Percentiles rank a stretch among this genome's conserved stretches.
Evolutionary conservation across 2,329 filamentous ascomycete genomes (phyloP).

Genomic region (Phaeosphaeria sp.): DNA sequence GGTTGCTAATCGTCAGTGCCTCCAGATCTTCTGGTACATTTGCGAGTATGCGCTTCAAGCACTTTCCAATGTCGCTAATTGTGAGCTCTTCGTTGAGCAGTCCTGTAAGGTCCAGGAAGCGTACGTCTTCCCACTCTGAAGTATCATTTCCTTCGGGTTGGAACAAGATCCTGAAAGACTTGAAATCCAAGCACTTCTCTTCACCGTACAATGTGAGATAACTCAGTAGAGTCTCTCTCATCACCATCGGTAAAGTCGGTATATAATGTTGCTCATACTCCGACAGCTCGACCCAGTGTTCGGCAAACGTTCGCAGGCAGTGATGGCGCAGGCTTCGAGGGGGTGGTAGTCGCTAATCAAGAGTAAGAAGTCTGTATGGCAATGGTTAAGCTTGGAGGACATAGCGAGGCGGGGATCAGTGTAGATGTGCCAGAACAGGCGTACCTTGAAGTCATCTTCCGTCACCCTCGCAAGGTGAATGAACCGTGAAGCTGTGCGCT

Average conservation of each 20-base stretch:
- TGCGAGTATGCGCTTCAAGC: slow-evolving; percentile 35
- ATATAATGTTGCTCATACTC: slow-evolving; percentile 64
- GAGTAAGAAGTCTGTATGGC: slow-evolving; percentile 29
- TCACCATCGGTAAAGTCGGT: slow-evolving; percentile 56
- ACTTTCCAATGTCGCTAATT: slow-evolving; percentile 57
- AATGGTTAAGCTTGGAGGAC: slow-evolving; percentile 14
- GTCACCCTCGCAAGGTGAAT: slow-evolving; percentile 31
- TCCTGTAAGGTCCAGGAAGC: slow-evolving; percentile 60
- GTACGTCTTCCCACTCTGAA: slow-evolving; percentile 53
- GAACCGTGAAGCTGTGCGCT: slow-evolving; percentile 22
- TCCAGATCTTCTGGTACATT: slow-evolving; percentile 20
- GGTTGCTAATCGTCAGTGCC: slow-evolving; percentile 16
- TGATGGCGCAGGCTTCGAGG: slow-evolving; percentile 56
- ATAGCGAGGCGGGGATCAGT: not conserved
- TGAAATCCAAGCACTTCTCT: slow-evolving; percentile 47
- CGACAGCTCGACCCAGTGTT: slow-evolving; percentile 63
- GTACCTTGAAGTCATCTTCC: slow-evolving; percentile 36
- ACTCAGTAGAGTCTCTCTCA: slow-evolving; percentile 62
- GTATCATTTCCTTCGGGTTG: slow-evolving; percentile 40
- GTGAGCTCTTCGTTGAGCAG: slow-evolving; percentile 58
- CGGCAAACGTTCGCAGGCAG: slow-evolving; percentile 60
- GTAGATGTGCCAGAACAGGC: not conserved
- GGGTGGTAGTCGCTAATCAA: slow-evolving; percentile 38
- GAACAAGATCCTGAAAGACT: slow-evolving; percentile 60
- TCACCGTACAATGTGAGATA: slow-evolving; percentile 62